phyloP scores from a whole-genome alignment of 345 rosid species.

The Linum usitatissimum region DNA sequence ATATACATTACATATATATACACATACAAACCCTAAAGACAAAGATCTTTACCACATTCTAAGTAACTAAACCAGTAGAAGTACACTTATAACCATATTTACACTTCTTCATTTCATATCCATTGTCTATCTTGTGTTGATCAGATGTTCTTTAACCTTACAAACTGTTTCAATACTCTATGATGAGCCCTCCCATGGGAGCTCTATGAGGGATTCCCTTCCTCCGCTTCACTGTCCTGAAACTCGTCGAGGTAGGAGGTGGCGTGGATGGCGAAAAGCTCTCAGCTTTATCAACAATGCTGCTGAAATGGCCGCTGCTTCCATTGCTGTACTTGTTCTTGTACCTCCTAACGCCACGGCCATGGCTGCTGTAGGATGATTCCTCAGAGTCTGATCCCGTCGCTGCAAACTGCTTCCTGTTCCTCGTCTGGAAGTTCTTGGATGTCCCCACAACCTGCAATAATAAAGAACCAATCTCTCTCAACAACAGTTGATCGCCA shows the following conservation, averaged over 20 bases:
- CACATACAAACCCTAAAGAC: too few species aligned
- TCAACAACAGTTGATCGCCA: not conserved
- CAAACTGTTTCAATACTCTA: conserved; percentile 4
- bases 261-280: conserved; percentile 23
- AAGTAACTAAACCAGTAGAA: too few species aligned
- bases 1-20: too few species aligned
- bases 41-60: too few species aligned
- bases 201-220: conserved; percentile 27
- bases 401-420: conserved; percentile 5
- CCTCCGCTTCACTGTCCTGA: conserved; percentile 20
- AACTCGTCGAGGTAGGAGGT: conserved; percentile 17
- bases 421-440: conserved; percentile 31
- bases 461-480: conserved; percentile 1
- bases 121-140: too few species aligned
- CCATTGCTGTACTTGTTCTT: not conserved
- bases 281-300: not conserved
- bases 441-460: conserved; percentile 63
- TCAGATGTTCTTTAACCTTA: too few species aligned
- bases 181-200: conserved; percentile 23
- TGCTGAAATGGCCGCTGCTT: not conserved
- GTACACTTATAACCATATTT: too few species aligned
- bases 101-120: too few species aligned
- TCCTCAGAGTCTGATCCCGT: conserved; percentile 20
- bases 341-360: not conserved
- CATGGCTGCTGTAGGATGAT: conserved; percentile 20